Percentiles rank a stretch among this genome's conserved stretches.
Evolutionary conservation across 1,139 yeast genomes (phyloP).

Genomic region (Pichia sp.): DNA sequence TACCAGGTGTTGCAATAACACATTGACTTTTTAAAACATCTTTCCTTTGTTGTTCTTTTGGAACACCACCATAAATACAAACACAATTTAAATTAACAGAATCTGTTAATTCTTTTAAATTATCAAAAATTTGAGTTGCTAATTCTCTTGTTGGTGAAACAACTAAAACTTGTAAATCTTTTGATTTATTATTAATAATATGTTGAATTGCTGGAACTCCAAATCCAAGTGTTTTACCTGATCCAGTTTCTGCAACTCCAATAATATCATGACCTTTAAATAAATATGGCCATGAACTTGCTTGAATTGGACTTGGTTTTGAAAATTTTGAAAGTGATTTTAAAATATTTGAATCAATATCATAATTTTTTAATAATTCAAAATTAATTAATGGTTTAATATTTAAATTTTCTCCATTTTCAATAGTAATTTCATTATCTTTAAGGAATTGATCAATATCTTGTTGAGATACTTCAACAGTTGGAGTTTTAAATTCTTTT

Average conservation of each 20-base stretch:
- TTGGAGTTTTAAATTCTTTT: conserved; percentile 36
- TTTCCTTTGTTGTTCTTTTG: conserved; percentile 83
- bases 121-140: conserved; percentile 90
- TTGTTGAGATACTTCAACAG: conserved; percentile 37
- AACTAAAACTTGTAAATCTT: conserved; percentile 68
- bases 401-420: conserved; percentile 49
- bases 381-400: conserved; percentile 72
- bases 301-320: conserved; percentile 93
- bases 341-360: conserved; percentile 50
- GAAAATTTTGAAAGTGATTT: conserved; percentile 62
- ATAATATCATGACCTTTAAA: conserved; percentile 78
- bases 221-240: conserved; percentile 95
- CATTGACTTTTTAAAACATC: conserved; percentile 57
- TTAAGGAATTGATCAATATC: conserved; percentile 58
- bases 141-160: conserved; percentile 97
- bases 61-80: conserved; percentile 96
- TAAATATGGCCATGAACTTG: conserved; percentile 95
- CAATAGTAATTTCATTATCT: conserved; percentile 74
- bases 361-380: conserved; percentile 40
- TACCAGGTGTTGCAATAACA: conserved; percentile 96
- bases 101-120: conserved; percentile 60
- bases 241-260: conserved; percentile 98
- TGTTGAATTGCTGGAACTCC: conserved; percentile 95
- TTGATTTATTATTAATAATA: conserved; percentile 38
- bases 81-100: conserved; percentile 63